Percentiles rank a stretch among this genome's conserved stretches.
Conservation (phyloP, 2,329 filamentous ascomycete species). For the Pochonia chlamydosporia region DNA sequence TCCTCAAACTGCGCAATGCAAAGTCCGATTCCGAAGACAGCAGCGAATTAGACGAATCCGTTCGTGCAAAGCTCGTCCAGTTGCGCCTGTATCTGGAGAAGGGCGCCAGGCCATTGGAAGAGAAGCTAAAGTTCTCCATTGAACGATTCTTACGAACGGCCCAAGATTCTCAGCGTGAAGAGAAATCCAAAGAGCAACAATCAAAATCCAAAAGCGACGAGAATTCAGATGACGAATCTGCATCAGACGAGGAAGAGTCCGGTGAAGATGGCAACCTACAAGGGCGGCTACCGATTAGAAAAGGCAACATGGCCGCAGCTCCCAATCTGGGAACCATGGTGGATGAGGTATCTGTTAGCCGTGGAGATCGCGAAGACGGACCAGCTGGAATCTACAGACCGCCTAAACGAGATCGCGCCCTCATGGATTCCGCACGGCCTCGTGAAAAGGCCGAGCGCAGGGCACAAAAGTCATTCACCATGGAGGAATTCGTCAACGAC, state of each 20-base stretch:
- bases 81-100: slow-evolving; percentile 89
- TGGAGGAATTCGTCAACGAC: slow-evolving; percentile 85
- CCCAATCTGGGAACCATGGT: slow-evolving; percentile 26
- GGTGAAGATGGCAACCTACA: slow-evolving; percentile 9
- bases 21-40: slow-evolving; percentile 19
- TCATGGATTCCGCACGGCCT: slow-evolving; percentile 68
- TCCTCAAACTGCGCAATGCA: slow-evolving; percentile 68
- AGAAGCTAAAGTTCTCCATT: slow-evolving; percentile 88
- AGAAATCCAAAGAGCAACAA: slow-evolving; percentile 26
- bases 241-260: slow-evolving; percentile 23
- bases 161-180: slow-evolving; percentile 58
- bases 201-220: slow-evolving; percentile 22
- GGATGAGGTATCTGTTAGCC: slow-evolving; percentile 25
- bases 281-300: slow-evolving; percentile 2
- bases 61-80: slow-evolving; percentile 83
- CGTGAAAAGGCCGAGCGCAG: slow-evolving; percentile 54
- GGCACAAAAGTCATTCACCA: slow-evolving; percentile 69
- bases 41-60: slow-evolving; percentile 52
- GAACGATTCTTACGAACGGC: slow-evolving; percentile 89
- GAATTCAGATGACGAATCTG: slow-evolving; percentile 25
- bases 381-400: slow-evolving; percentile 76
- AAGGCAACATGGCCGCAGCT: slow-evolving; percentile 22
- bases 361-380: slow-evolving; percentile 23
- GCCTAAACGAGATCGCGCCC: slow-evolving; percentile 78
- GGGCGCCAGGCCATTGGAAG: slow-evolving; percentile 84